A percentile compares a stretch with the other conserved stretches of the same genome.
phyloP scores from a whole-genome alignment of 441 rosid genomes.

The Manihot esculenta region DNA sequence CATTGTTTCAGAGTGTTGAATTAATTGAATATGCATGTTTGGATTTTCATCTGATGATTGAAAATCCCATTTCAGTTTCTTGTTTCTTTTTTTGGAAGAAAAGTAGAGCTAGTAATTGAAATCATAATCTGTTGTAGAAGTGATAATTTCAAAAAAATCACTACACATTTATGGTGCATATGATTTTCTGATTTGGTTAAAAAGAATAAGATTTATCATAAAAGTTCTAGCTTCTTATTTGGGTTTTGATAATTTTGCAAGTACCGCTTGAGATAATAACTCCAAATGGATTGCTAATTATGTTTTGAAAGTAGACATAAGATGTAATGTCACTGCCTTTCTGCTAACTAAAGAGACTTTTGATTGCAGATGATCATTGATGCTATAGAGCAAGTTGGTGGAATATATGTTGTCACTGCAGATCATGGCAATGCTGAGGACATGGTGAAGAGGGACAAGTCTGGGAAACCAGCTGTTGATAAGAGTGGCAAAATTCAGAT shows the following conservation, averaged over 20 bases:
- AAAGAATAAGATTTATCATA: too few species aligned
- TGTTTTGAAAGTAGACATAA: not conserved
- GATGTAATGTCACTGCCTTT: not conserved
- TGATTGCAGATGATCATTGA: slow-evolving; percentile 75
- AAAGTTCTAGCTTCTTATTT: too few species aligned
- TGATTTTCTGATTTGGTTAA: too few species aligned
- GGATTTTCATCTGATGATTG: not conserved
- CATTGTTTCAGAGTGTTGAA: not conserved
- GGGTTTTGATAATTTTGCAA: not conserved
- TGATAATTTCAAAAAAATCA: too few species aligned
- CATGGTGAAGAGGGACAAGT: slow-evolving; percentile 91
- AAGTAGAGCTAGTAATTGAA: too few species aligned
- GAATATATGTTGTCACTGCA: slow-evolving; percentile 92
- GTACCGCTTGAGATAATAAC: not conserved
- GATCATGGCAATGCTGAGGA: slow-evolving; percentile 99
- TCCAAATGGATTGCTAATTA: not conserved
- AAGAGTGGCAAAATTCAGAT: slow-evolving; percentile 82
- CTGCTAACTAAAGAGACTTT: slow-evolving; percentile 9
- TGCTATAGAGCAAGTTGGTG: slow-evolving; percentile 78
- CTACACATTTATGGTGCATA: too few species aligned
- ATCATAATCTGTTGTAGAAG: too few species aligned
- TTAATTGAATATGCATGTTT: not conserved
- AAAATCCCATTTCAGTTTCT: not conserved
- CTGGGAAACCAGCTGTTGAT: slow-evolving; percentile 71
- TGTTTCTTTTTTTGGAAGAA: not conserved